These are phyloP conservation scores for Candida tetrigidarum DNA, from an alignment of 1,139 yeast genomes.

Conservation along the genomic window DNA sequence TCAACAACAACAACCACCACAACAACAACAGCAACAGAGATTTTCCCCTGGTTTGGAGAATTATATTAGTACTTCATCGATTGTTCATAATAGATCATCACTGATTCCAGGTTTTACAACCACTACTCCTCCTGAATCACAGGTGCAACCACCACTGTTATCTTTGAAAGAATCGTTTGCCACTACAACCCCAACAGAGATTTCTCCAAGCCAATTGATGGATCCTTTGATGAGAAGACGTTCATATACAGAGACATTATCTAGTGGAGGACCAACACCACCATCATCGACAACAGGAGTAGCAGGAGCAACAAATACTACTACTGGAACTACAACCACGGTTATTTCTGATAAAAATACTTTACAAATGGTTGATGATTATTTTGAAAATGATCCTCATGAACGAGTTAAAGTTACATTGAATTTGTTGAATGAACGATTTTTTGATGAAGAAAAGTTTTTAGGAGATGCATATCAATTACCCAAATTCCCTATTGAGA, in stretches of 20 bases:
- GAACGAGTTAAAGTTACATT: constrained; percentile 43
- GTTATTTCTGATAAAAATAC: constrained; percentile 15
- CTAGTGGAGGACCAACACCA: constrained; percentile 1
- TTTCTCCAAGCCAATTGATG: constrained; percentile 14
- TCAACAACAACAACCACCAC: constrained; percentile 8
- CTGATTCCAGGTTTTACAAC: constrained; percentile 16
- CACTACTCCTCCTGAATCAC: constrained; percentile 11
- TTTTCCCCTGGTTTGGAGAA: constrained; percentile 11
- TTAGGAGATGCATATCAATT: constrained; percentile 39
- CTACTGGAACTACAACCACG: neutral
- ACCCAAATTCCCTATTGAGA: constrained; percentile 47
- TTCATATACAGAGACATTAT: constrained; percentile 27
- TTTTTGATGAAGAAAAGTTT: constrained; percentile 32
- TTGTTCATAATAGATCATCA: constrained; percentile 14
- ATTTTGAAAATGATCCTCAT: constrained; percentile 45
- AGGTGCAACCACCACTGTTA: constrained; percentile 1
- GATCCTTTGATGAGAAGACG: constrained; percentile 26
- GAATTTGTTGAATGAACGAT: constrained; percentile 27
- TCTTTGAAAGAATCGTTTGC: constrained; percentile 1
- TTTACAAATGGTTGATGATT: constrained; percentile 33
- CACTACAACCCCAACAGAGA: neutral
- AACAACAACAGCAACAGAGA: constrained; percentile 4
- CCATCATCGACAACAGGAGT: neutral
- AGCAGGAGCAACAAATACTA: constrained; percentile 8
- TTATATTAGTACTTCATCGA: constrained; percentile 12